Evolutionary conservation across 2,329 filamentous ascomycete genomes (phyloP).

Genomic region (Aspergillus pseudoglaucus): DNA sequence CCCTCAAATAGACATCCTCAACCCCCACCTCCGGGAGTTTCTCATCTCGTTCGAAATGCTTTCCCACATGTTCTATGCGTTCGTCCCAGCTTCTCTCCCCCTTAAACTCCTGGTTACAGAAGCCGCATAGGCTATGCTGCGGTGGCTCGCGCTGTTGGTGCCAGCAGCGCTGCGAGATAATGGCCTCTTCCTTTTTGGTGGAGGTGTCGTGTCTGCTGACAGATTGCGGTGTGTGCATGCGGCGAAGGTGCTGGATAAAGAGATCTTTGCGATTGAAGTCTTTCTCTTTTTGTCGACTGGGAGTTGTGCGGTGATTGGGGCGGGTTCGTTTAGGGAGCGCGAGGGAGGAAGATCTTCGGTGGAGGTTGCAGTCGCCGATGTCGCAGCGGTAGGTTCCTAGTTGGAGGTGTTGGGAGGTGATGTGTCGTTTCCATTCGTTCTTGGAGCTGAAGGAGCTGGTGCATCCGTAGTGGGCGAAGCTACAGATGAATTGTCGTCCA

Average conservation of each 20-base stretch:
- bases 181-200: slow-evolving; percentile 27
- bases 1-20: slow-evolving; percentile 35
- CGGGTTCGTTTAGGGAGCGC: slow-evolving; percentile 53
- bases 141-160: slow-evolving; percentile 58
- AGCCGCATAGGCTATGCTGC: slow-evolving; percentile 51
- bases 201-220: slow-evolving; percentile 19
- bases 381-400: slow-evolving; percentile 70
- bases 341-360: slow-evolving; percentile 62
- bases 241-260: slow-evolving; percentile 78
- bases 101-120: slow-evolving; percentile 56
- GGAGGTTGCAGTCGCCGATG: slow-evolving; percentile 49
- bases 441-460: slow-evolving; percentile 65
- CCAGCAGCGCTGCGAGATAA: slow-evolving; percentile 55
- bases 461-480: slow-evolving; percentile 74
- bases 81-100: slow-evolving; percentile 67
- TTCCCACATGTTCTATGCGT: slow-evolving; percentile 79
- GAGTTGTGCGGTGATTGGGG: slow-evolving; percentile 3
- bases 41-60: slow-evolving; percentile 63
- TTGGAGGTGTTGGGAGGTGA: slow-evolving; percentile 71
- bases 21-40: slow-evolving; percentile 19
- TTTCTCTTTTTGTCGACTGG: slow-evolving; percentile 39
- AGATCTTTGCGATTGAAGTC: slow-evolving; percentile 90
- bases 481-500: slow-evolving; percentile 60
- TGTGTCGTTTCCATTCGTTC: slow-evolving; percentile 94
- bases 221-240: slow-evolving; percentile 69